These are phyloP conservation scores for Tolypocladium pustulatum DNA, from an alignment of 2,329 filamentous ascomycete genomes.

Conservation along the genomic window DNA sequence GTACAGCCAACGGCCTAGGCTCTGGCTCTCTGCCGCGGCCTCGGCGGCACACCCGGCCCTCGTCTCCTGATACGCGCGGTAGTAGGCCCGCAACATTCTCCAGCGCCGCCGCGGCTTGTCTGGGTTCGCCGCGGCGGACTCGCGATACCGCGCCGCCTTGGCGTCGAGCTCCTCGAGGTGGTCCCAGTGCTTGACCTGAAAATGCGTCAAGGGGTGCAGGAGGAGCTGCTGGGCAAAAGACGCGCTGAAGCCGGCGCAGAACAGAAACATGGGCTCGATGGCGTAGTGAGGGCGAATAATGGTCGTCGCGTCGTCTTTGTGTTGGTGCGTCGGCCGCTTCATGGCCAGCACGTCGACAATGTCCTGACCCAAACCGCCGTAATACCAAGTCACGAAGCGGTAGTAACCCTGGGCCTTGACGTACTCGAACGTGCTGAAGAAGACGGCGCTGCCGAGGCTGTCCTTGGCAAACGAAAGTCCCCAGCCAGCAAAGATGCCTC, in stretches of 20 bases:
- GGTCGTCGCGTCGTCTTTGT: conserved; percentile 17
- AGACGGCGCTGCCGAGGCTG: conserved; percentile 56
- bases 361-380: conserved; percentile 46
- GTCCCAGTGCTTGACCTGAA: conserved; percentile 65
- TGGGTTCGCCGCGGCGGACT: conserved; percentile 17
- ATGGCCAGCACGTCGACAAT: conserved; percentile 37
- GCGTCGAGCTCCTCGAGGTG: conserved; percentile 63
- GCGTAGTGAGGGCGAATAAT: conserved; percentile 65
- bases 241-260: conserved; percentile 58
- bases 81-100: conserved; percentile 54
- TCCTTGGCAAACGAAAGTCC: conserved; percentile 59
- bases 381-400: conserved; percentile 59
- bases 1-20: conserved; percentile 55
- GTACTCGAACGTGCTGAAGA: conserved; percentile 68
- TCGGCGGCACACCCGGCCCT: conserved; percentile 48
- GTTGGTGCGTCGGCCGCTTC: conserved; percentile 26
- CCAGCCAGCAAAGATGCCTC: conserved; percentile 68
- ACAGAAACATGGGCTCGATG: conserved; percentile 61
- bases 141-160: conserved; percentile 36
- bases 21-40: conserved; percentile 44
- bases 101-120: conserved; percentile 26
- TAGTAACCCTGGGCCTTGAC: conserved; percentile 66
- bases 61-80: conserved; percentile 60
- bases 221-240: conserved; percentile 59
- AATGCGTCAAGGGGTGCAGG: conserved; percentile 59